A percentile compares a stretch with the other conserved stretches of the same genome.
Evolutionary conservation across 139 green algal genomes (phyloP).

Genomic region (Gonium pectorale): DNA sequence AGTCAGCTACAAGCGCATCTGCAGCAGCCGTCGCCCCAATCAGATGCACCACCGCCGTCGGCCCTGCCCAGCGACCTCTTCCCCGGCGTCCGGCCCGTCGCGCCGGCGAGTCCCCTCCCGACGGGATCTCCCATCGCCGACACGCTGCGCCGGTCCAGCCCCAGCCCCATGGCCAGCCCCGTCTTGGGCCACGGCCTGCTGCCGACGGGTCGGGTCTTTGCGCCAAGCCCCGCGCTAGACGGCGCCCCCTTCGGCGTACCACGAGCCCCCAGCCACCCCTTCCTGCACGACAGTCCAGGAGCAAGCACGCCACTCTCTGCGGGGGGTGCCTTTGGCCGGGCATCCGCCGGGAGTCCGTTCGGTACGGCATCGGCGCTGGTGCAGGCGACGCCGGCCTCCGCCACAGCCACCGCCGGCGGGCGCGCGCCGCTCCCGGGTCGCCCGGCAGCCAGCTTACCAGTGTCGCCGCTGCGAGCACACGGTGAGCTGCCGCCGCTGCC

Average conservation of each 20-base stretch:
- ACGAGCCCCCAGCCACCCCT: too few relatives aligned
- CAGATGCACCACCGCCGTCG: neutral
- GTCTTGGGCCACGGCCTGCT: too few relatives aligned
- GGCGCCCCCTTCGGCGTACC: too few relatives aligned
- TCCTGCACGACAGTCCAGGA: too few relatives aligned
- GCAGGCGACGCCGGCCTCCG: neutral
- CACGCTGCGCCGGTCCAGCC: neutral
- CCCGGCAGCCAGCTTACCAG: neutral
- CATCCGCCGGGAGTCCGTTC: neutral
- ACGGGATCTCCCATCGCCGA: neutral
- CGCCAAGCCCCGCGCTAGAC: too few relatives aligned
- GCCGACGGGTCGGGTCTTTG: too few relatives aligned
- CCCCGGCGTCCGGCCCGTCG: neutral
- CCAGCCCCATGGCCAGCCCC: neutral
- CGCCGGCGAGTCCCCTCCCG: neutral
- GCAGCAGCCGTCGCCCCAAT: neutral
- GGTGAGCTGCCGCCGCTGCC: neutral
- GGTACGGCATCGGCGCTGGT: neutral
- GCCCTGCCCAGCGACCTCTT: too few relatives aligned
- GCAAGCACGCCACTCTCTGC: too few relatives aligned
- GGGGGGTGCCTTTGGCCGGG: too few relatives aligned
- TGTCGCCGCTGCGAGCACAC: constrained; percentile 2
- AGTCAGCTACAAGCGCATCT: neutral
- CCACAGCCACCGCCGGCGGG: neutral
- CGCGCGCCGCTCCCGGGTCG: constrained; percentile 2